Conservation (phyloP, 2,329 filamentous ascomycete genomes). For the Chaetomiaceae sp. region DNA sequence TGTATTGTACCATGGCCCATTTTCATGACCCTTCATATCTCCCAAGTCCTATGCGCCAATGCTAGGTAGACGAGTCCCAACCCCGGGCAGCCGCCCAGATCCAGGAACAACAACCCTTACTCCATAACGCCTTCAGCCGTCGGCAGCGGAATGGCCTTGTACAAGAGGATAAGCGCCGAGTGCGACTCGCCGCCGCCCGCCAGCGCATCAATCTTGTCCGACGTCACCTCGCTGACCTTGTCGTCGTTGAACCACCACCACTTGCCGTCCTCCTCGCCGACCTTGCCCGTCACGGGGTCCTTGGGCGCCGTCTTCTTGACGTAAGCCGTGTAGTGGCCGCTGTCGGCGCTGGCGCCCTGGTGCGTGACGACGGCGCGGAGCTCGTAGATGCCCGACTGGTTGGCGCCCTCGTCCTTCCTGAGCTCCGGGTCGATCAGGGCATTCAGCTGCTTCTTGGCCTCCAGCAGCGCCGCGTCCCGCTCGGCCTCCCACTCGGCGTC, state of each 20-base stretch:
- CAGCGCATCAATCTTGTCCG: slow-evolving; percentile 85
- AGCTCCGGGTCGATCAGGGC: slow-evolving; percentile 71
- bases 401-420: slow-evolving; percentile 72
- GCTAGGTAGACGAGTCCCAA: neutral
- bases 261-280: slow-evolving; percentile 78
- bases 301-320: slow-evolving; percentile 82
- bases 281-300: slow-evolving; percentile 71
- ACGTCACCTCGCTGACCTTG: slow-evolving; percentile 86
- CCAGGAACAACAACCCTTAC: neutral
- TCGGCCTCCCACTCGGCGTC: slow-evolving; percentile 91
- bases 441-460: slow-evolving; percentile 83
- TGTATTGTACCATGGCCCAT: slow-evolving; percentile 2
- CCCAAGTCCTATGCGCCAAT: neutral
- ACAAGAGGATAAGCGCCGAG: slow-evolving; percentile 75
- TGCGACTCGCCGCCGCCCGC: slow-evolving; percentile 86
- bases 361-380: slow-evolving; percentile 91
- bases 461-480: slow-evolving; percentile 66
- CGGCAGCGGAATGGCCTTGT: slow-evolving; percentile 68
- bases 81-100: neutral
- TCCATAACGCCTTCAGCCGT: slow-evolving; percentile 43
- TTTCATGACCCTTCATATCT: slow-evolving; percentile 4
- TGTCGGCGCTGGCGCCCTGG: slow-evolving; percentile 93
- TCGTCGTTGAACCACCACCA: slow-evolving; percentile 99
- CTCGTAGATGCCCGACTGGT: slow-evolving; percentile 94
- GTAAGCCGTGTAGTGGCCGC: slow-evolving; percentile 96